These are phyloP conservation scores for Stagonosporopsis cucurbitacearum DNA, from an alignment of 2,329 filamentous ascomycete genomes.

Conservation along the genomic window DNA sequence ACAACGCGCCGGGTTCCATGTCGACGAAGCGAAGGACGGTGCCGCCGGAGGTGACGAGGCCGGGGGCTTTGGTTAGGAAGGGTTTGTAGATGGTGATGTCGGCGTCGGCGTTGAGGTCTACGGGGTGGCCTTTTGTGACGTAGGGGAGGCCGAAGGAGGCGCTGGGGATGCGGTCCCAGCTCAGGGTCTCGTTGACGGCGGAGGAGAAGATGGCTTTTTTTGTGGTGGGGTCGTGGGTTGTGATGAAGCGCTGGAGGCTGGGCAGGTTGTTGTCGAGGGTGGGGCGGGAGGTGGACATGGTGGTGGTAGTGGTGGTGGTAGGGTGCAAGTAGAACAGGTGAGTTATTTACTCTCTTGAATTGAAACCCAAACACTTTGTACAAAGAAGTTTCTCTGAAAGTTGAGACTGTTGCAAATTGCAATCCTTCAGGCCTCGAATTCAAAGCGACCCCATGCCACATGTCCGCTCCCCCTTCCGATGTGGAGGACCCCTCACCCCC, in stretches of 20 bases:
- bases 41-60: slow-evolving; percentile 55
- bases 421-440: no score
- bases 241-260: slow-evolving; percentile 45
- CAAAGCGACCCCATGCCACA: no score
- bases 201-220: slow-evolving; percentile 46
- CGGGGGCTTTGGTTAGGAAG: slow-evolving; percentile 55
- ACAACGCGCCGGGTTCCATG: slow-evolving; percentile 34
- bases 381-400: no score
- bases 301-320: background rate
- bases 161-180: slow-evolving; percentile 28
- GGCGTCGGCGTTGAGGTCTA: slow-evolving; percentile 52
- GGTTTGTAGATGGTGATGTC: slow-evolving; percentile 56
- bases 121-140: slow-evolving; percentile 56
- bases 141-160: slow-evolving; percentile 57
- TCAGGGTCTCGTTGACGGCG: slow-evolving; percentile 31
- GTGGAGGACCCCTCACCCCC: no score
- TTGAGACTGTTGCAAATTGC: no score
- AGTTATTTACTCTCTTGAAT: background rate
- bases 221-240: slow-evolving; percentile 41
- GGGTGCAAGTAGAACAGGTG: background rate
- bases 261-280: slow-evolving; percentile 33
- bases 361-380: no score
- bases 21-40: slow-evolving; percentile 54
- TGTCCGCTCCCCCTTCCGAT: slow-evolving; percentile 2
- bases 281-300: slow-evolving; percentile 24